Evolutionary conservation across 139 green algal genomes (phyloP), one percentile per base, ranked within the genome.

Genomic region (Yamagishiella unicocca): DNA sequence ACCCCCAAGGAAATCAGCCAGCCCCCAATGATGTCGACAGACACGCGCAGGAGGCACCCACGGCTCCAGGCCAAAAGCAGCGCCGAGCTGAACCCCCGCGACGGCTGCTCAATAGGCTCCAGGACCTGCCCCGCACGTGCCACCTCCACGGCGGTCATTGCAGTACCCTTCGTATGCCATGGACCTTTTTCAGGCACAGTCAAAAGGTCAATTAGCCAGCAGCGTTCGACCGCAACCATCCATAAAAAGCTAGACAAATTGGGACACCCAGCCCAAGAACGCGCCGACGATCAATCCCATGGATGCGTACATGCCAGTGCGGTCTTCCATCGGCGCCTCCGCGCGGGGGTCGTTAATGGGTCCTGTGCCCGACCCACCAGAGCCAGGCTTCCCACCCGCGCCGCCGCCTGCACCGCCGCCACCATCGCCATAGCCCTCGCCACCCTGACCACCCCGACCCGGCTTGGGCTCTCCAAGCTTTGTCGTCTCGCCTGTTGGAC

Each of bases 241-340:
- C 58, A 67, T 22, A 67, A 67, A 31, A 40, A 72, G 64, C 27
- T 64, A 92, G 7, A 92, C 78, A 55, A 92, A 90, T 62, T 92
- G 89, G 29, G 85, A 87, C 12, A 85, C 58, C 89, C 89, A 92
- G 29, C 89, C 89, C 42, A 92, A 67, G 43, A 92, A 77, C 2
- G 79, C 80, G 6, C 89, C 89, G 17, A 80, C 37, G 1, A 89
- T 2, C 8, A 78, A 33, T 0, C 89, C 89, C 50, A 90, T 53
- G 24, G 78, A 73, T 2, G 89, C 89, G 45, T 92, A 92, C 2
- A 46, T 67, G 22, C 89, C 89, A 3, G 89, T 92, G 38, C 83
- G 77, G 53, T 92, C 89, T 14, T 82, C 70, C 58, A 92, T 29
- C 6, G 70, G 74, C 9, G 85, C 58, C 64, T 92, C 89, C 0